Conservation (phyloP, 345 rosid genomes). For the Acer negundo region DNA sequence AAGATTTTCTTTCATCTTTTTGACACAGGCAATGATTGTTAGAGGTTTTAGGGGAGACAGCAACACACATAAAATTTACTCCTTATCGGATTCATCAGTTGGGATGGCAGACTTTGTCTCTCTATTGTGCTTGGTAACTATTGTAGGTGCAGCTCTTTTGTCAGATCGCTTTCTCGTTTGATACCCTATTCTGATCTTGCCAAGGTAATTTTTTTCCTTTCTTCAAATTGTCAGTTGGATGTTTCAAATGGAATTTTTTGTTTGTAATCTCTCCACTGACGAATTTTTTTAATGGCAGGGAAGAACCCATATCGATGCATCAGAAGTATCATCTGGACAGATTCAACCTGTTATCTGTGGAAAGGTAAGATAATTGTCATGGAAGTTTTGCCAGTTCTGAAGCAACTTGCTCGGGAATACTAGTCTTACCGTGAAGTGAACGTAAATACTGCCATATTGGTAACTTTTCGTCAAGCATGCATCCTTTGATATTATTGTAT, state of each 20-base stretch:
- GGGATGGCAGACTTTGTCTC: constrained; percentile 65
- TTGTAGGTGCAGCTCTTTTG: constrained; percentile 61
- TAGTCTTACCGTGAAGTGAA: neutral
- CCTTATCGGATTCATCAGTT: constrained; percentile 49
- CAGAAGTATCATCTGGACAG: neutral
- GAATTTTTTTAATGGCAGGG: neutral
- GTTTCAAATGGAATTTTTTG: neutral
- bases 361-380: neutral
- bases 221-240: neutral
- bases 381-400: neutral
- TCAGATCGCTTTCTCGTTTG: constrained; percentile 65
- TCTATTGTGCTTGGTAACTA: constrained; percentile 56
- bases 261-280: neutral
- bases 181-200: constrained; percentile 5
- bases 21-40: constrained; percentile 89
- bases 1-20: neutral
- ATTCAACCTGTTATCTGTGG: neutral
- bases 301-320: neutral
- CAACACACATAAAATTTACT: constrained; percentile 65
- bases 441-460: neutral
- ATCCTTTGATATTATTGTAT: neutral
- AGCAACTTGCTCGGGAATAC: neutral
- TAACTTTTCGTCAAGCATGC: neutral
- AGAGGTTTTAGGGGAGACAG: constrained; percentile 93
- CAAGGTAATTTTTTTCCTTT: constrained; percentile 6